phyloP scores from a whole-genome alignment of 169 alveolate species.

The Eimeria tenella region DNA sequence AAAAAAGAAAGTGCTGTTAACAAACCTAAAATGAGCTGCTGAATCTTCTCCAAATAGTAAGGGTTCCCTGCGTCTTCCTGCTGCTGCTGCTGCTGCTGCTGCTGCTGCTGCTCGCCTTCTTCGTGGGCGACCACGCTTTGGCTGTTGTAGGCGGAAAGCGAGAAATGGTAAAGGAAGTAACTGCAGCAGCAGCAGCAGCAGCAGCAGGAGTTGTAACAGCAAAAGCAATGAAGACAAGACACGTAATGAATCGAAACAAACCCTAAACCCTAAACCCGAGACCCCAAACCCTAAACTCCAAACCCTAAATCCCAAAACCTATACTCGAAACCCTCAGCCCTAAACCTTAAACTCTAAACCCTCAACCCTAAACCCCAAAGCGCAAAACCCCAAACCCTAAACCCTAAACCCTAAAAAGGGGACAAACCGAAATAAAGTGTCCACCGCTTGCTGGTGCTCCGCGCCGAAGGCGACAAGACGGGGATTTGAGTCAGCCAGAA shows the following conservation, averaged over 20 bases:
- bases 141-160: slow-evolving; percentile 13
- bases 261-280: too few species aligned
- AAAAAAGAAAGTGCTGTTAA: neutral
- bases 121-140: neutral
- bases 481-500: slow-evolving; percentile 67
- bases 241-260: neutral
- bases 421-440: slow-evolving; percentile 61
- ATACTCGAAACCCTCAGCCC: too few species aligned
- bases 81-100: slow-evolving; percentile 45
- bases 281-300: too few species aligned
- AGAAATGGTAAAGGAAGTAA: neutral
- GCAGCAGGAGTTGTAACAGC: neutral
- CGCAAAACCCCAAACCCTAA: too few species aligned
- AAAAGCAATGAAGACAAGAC: neutral
- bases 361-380: too few species aligned
- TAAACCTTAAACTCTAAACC: too few species aligned
- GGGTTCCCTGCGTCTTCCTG: slow-evolving; percentile 52
- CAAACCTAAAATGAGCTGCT: slow-evolving; percentile 69
- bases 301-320: too few species aligned
- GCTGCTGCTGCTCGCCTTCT: slow-evolving; percentile 34
- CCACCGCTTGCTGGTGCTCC: slow-evolving; percentile 71
- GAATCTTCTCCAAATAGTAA: slow-evolving; percentile 62
- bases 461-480: slow-evolving; percentile 69
- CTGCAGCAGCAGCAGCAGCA: slow-evolving; percentile 9
- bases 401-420: neutral